Base-by-base conservation (phyloP, 805 yeast species). In the Teunomyces cretensis region DNA sequence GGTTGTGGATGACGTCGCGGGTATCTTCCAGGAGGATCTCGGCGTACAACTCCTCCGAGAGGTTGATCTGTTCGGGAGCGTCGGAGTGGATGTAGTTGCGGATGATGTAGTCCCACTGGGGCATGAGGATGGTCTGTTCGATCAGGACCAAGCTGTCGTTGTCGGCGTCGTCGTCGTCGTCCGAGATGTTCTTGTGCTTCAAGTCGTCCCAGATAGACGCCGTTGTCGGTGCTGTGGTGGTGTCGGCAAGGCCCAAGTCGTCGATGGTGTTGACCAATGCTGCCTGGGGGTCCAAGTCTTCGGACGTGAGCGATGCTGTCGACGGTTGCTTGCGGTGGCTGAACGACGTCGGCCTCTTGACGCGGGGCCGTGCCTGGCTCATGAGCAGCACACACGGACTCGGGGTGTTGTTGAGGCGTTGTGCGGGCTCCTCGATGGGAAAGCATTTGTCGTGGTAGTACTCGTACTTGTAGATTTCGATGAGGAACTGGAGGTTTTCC, bases 41-140 rank as follows among this genome's bases (percentile, higher is more conserved):
- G 12, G 63, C 56, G 47, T 58, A 64, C 2, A 75, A 61, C 6
- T 65, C 62, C 47, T 65, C 55, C 0, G 81, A 74, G 17, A 80
- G 50, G 56, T 79, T 80, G 47, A 80, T 68, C 55, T 80, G 81
- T 33, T 64, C 65, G 2, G 73, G 70, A 1, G 83, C 65, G 44
- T 75, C 68, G 11, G 62, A 64, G 9, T 51, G 45, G 32, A 80
- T 67, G 53, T 70, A 79, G n/a, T 53, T 58, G 16, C 54, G 48
- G 13, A 80, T 57, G 33, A 80, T 71, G 42, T 54, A 47, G 16
- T 57, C 49, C 69, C 77, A 75, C 48, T 72, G 72, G 16, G 57
- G 48, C 11, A 35, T 22, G 13, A 58, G 44, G 35, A 52, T 33
- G 22, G 38, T 35, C 6, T 30, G 27, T 31, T 46, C 42, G 15